Conservation (phyloP, 208 protist species). For the Leishmania guyanensis region DNA sequence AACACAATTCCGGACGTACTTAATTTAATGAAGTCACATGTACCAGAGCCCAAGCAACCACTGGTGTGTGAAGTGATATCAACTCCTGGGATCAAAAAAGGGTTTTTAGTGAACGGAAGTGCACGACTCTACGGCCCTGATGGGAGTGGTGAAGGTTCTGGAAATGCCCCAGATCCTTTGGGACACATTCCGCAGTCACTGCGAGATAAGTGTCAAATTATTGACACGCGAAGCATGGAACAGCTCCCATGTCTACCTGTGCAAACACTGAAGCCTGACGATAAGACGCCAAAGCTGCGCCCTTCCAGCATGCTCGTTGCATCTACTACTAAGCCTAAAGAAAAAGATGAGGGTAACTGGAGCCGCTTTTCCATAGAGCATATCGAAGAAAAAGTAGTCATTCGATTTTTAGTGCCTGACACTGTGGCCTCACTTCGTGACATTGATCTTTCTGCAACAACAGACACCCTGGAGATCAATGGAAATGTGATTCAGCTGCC, state of each 20-base stretch:
- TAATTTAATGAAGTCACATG: constrained; percentile 6
- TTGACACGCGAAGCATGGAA: constrained; percentile 56
- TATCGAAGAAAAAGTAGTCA: constrained; percentile 14
- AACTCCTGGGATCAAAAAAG: constrained; percentile 64
- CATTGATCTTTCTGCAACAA: constrained; percentile 56
- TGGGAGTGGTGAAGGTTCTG: constrained; percentile 60
- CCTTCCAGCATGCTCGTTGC: neutral
- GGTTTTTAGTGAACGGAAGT: constrained; percentile 55
- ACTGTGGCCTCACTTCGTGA: constrained; percentile 47
- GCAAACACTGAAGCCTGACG: neutral
- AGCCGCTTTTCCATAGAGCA: constrained; percentile 21
- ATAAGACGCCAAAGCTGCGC: neutral
- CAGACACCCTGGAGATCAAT: constrained; percentile 56
- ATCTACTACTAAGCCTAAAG: too few species aligned
- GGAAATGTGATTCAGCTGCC: constrained; percentile 41
- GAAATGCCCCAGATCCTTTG: constrained; percentile 58
- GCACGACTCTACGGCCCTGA: constrained; percentile 54
- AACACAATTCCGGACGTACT: constrained; percentile 20
- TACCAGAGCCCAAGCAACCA: constrained; percentile 27
- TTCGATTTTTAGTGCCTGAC: constrained; percentile 43
- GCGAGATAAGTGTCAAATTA: constrained; percentile 72
- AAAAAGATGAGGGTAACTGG: constrained; percentile 16
- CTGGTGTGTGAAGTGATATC: constrained; percentile 64
- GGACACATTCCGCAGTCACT: constrained; percentile 75
- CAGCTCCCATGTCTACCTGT: neutral